Base-by-base conservation (phyloP, 2,329 filamentous ascomycete genomes). In the Botrytis aclada region DNA sequence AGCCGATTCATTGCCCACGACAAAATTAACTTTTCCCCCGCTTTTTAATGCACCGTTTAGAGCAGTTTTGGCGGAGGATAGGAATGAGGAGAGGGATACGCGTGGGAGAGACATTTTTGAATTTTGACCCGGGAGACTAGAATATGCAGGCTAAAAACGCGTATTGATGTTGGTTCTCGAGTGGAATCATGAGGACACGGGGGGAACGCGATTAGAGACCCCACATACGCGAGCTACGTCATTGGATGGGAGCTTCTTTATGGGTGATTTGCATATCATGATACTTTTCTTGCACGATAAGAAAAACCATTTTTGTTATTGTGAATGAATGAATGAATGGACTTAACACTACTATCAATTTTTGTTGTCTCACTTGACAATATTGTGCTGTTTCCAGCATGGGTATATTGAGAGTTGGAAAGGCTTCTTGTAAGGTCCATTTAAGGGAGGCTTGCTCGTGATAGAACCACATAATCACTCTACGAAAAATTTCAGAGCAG, bases 1-100 rank as follows among this genome's bases (percentile, higher is more conserved):
- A 72, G 89, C 90, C 34, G 90, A 90, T 80, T 92, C 90, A 76
- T 92, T 92, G 60, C 90, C 90, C 14, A 91, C 84, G 6, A 92
- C 88, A 77, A 92, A 86, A 3, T 86, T 88, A 71, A 91, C 77
- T 3, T 88, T 87, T 6, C 78, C 80, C 1, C 82, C 77, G 22
- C 85, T 82, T 74, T 86, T 84, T 7, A 83, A 77, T 1, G 84
- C 81, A 7, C 83, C 81, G 2, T 82, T 77, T 39, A 90, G 79
- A 3, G 85, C 84, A 18, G 81, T 81, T 71, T 84, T 84, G 32
- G 88, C 88, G 1, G 82, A 82, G 7, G 84, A 81, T 8, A 90
- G 82, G 76, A 90, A 90, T 29, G 83, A 80, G 47, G 82, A 80
- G 51, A 90, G 80, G 0, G 87, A 85, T 9, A 74, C 75, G 25